Evolutionary conservation across 352 stramenopile genomes (phyloP).

Genomic region (Globisporangium takayamanum): DNA sequence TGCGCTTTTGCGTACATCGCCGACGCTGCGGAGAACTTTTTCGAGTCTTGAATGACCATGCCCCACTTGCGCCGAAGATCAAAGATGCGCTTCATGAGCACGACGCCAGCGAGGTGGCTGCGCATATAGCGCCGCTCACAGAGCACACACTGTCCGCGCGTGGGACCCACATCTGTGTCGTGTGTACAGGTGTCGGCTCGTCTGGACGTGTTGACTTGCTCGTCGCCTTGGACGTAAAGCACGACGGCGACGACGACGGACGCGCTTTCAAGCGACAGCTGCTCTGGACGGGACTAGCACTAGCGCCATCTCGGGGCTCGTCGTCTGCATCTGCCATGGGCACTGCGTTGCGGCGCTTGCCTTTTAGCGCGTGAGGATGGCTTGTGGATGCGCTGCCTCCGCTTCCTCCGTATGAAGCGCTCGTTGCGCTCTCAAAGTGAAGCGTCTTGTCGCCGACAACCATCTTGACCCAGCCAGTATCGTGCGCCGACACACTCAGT

Average conservation of each 20-base stretch:
- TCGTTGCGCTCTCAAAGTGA: conserved; percentile 27
- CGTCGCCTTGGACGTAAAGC: neutral
- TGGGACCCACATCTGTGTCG: conserved; percentile 18
- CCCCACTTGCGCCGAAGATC: conserved; percentile 41
- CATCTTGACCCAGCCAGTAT: conserved; percentile 33
- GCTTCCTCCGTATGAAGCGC: neutral
- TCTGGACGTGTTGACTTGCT: neutral
- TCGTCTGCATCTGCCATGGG: conserved; percentile 11
- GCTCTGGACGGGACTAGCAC: neutral
- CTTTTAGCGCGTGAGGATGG: neutral
- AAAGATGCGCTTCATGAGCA: conserved; percentile 48
- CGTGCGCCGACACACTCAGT: neutral
- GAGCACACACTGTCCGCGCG: conserved; percentile 26
- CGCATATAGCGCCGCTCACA: conserved; percentile 44
- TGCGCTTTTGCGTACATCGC: conserved; percentile 30
- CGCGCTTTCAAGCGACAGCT: conserved; percentile 8
- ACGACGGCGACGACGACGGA: conserved; percentile 8
- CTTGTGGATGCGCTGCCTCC: neutral
- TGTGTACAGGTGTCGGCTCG: neutral
- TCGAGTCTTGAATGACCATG: conserved; percentile 34
- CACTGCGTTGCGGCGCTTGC: conserved; percentile 14
- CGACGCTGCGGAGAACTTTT: conserved; percentile 31
- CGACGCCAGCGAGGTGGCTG: conserved; percentile 27
- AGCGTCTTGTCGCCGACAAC: conserved; percentile 27
- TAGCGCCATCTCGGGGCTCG: neutral